Conservation (phyloP, 805 yeast genomes). For the Groenewaldozyma tartarivorans region DNA sequence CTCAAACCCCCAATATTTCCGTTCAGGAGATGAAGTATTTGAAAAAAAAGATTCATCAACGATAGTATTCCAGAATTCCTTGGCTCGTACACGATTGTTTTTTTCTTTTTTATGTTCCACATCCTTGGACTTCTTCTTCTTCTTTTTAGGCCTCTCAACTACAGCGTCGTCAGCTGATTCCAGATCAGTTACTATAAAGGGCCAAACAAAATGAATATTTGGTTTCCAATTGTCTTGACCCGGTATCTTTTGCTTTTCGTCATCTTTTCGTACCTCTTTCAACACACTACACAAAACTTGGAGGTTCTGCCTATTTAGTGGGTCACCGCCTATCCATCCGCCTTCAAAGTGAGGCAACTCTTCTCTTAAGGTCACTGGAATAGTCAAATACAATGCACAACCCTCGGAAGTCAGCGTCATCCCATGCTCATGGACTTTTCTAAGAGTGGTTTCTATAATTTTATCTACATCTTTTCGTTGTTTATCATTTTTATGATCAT, state of each 20-base stretch:
- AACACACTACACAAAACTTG: conserved; percentile 50
- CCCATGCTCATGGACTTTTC: conserved; percentile 39
- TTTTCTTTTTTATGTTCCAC: conserved; percentile 16
- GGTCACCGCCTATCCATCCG: conserved; percentile 66
- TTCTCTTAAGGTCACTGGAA: conserved; percentile 29
- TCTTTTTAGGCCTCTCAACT: conserved; percentile 31
- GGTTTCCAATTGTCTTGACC: conserved; percentile 79
- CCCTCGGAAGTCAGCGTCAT: conserved; percentile 71
- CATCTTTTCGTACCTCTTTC: conserved; percentile 31
- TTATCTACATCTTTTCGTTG: conserved; percentile 3
- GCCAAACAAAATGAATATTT: conserved; percentile 70
- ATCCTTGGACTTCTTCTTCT: conserved; percentile 21
- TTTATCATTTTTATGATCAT: background rate
- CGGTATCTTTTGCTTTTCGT: conserved; percentile 40
- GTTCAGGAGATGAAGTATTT: conserved; percentile 68
- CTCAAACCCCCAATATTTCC: conserved; percentile 81
- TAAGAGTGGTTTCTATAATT: conserved; percentile 27
- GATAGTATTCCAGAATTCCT: conserved; percentile 70
- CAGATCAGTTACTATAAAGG: conserved; percentile 38
- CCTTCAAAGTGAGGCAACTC: conserved; percentile 4
- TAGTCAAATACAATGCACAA: conserved; percentile 54
- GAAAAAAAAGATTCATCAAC: conserved; percentile 77
- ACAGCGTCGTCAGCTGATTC: background rate
- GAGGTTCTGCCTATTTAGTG: conserved; percentile 64
- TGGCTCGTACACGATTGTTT: conserved; percentile 26